Base-by-base conservation (phyloP, 2,329 filamentous ascomycete genomes). In the Metarhizium guizhouense region DNA sequence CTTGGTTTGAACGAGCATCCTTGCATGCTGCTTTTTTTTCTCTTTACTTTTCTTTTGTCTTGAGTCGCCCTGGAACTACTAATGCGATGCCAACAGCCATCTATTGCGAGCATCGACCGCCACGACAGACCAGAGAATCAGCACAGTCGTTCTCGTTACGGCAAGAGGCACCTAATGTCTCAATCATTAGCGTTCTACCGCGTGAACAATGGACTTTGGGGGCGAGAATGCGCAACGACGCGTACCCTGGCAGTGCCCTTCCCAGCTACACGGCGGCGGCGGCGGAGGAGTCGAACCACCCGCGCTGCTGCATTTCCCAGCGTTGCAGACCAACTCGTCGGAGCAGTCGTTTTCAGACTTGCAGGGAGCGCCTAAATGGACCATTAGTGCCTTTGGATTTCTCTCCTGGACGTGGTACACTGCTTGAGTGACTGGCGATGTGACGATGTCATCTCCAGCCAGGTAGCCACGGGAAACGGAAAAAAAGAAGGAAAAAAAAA, bases 121-220 rank as follows among this genome's bases (percentile, higher is more conserved):
- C 54, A 29, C 54, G 59, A 59, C 64, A 65, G 49, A 58, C 57
- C 42, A 67, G 49, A n/a, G 53, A 56, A 58, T 61, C 61, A 53
- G 61, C 56, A 53, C 63, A 66, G 52, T 62, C 65, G 54, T 63
- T 51, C 36, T 56, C 47, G 52, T 59, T 45, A 34, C 54, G 36
- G 61, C 62, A 65, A 59, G 57, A 7, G 54, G 61, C 59, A 40
- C 65, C 65, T 68, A 51, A 6, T 8, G 6, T 42, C 2, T 48
- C 25, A 47, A 10, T 11, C 34, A 3, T 18, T 20, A 47, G 50
- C 16, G 3, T 51, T 40, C 32, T 4, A 51, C 18, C 5, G 43
- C 18, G 7, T 25, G 54, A 30, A 13, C 40, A 16, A 42, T 25
- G 25, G 25, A 25, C 25, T 25, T 25, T 25, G 25, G 25, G 36